phyloP scores from a whole-genome alignment of 2,329 filamentous ascomycete species.

The Sporothrix phasma region DNA sequence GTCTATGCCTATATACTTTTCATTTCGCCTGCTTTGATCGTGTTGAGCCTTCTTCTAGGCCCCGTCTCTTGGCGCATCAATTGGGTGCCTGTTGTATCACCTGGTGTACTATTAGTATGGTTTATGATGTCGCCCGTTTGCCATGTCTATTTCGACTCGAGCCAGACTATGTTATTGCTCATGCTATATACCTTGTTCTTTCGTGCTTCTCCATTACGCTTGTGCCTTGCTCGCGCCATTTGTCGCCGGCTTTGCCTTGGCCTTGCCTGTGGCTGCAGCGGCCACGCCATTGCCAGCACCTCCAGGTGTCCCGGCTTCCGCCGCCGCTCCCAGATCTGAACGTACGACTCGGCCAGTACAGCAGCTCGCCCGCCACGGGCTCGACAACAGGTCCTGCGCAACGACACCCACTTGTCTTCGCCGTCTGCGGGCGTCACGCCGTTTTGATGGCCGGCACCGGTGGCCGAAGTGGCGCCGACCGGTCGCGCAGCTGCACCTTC shows the following conservation, averaged over 20 bases:
- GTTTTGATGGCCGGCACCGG: not conserved
- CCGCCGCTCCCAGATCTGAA: constrained; percentile 92
- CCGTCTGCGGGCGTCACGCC: not conserved
- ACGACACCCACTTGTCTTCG: constrained; percentile 69
- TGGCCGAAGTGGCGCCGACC: constrained; percentile 44
- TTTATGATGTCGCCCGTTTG: constrained; percentile 3
- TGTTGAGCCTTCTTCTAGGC: too few relatives aligned
- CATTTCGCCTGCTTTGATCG: too few relatives aligned
- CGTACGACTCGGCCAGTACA: constrained; percentile 89
- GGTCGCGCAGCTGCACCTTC: constrained; percentile 83
- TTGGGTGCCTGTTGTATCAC: too few relatives aligned
- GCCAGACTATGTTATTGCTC: not conserved
- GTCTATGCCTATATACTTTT: too few relatives aligned
- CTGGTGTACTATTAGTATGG: too few relatives aligned
- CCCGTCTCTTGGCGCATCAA: too few relatives aligned
- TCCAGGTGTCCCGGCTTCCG: constrained; percentile 27
- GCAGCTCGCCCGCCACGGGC: constrained; percentile 73
- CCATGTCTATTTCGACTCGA: constrained; percentile 3
- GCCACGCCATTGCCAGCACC: constrained; percentile 16
- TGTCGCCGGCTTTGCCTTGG: not conserved
- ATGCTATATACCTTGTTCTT: not conserved
- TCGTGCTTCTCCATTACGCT: not conserved
- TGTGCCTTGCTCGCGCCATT: not conserved
- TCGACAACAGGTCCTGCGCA: constrained; percentile 90
- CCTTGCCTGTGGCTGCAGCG: constrained; percentile 34